phyloP scores from a whole-genome alignment of 1,284 basidiomycete species.

The Irpex sp. region DNA sequence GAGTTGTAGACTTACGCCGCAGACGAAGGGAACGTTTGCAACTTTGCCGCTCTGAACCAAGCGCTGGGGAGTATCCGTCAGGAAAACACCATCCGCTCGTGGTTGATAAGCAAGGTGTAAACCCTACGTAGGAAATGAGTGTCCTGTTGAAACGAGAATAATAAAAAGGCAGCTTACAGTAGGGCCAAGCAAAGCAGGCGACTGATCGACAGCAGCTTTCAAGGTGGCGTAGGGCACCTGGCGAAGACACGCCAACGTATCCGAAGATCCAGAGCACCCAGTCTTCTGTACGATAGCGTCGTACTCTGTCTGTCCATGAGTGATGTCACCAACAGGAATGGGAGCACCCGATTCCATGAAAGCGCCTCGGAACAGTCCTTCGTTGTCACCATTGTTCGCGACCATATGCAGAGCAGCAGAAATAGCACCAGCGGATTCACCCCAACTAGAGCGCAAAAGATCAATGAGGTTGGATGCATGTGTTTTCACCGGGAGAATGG shows the following conservation, averaged over 20 bases:
- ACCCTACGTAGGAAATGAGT: conserved; percentile 18
- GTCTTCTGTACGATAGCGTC: conserved; percentile 38
- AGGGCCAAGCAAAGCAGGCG: conserved; percentile 33
- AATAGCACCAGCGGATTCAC: conserved; percentile 50
- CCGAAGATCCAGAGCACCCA: conserved; percentile 34
- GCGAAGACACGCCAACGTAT: conserved; percentile 49
- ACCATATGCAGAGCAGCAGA: conserved; percentile 41
- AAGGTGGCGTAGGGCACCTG: conserved; percentile 35
- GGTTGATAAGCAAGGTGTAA: conserved; percentile 42
- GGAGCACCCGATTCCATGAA: conserved; percentile 46
- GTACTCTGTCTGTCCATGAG: conserved; percentile 37
- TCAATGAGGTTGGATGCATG: too few relatives aligned
- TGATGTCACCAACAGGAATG: conserved; percentile 37
- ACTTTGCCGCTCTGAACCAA: conserved; percentile 33
- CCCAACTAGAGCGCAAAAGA: conserved; percentile 36
- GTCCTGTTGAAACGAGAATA: not conserved
- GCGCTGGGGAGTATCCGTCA: conserved; percentile 35
- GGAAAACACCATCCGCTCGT: conserved; percentile 45
- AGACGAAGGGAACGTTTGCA: conserved; percentile 40
- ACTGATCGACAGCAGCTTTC: conserved; percentile 34
- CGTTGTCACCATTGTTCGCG: conserved; percentile 35
- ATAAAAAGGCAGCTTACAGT: conserved; percentile 23
- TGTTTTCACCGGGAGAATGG: not conserved
- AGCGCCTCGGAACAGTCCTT: conserved; percentile 42
- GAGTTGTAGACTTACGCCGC: conserved; percentile 21